Evolutionary conservation across 768 basidiomycete genomes (phyloP), one percentile per base, ranked within the genome.

Genomic region (Thelephora ganbajun): DNA sequence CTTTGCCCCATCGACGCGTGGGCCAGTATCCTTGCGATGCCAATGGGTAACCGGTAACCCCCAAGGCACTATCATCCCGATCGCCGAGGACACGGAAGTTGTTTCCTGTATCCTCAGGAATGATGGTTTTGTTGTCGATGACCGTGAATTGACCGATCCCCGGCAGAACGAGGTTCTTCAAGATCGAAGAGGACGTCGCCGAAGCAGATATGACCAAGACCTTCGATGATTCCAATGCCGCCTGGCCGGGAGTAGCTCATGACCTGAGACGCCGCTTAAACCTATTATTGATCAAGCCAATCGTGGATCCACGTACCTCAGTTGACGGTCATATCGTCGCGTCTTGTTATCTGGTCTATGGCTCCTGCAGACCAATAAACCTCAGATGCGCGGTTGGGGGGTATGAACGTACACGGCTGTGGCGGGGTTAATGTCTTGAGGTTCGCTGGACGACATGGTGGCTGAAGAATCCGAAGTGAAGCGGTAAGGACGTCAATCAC

Each of bases 161-260:
- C 2, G 96, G 96, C 6, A 98, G 77, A 35, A 98, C 91, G 51
- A 98, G 81, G 59, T 98, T 98, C 73, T 99, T 98, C 48, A 99
- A 73, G 54, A 88, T 77, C 43, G 88, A 83, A 30, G 91, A 88
- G 2, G 86, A 80, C 1, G 92, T 89, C 0, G 90, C 89, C 19
- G 80, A 79, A 0, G 70, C 82, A 35, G 81, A 83, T 49, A 97
- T 63, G 54, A 96, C 78, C 26, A 98, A 73, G 37, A 97, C 70
- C 43, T 82, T 76, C 11, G 91, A 74, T 2, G 79, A 71, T 63
- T 98, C 93, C 49, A 98, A 81, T 0, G 90, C 90, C 20, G 70
- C 67, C 63, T 99, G 94, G 4, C 94, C 96, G 1, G 84, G 78
- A 2, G 88, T 78, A 11, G 93, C 94, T 94, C 94, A 99, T 19